Conservation (phyloP, 1,284 basidiomycete species). For the Anthracocystis panici-leucophaei region DNA sequence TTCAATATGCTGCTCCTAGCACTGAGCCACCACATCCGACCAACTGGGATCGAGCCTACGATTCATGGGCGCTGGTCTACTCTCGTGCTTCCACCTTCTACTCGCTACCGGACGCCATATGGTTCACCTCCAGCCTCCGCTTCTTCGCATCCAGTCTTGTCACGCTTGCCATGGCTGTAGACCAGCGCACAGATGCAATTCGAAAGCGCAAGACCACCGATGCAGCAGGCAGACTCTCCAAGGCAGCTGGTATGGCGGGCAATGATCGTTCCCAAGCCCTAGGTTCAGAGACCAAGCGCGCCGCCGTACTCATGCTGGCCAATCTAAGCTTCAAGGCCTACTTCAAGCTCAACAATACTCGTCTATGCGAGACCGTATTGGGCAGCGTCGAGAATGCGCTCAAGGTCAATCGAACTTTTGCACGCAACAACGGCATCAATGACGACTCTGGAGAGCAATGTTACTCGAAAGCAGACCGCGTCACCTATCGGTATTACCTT, state of each 20-base stretch:
- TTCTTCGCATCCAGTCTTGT: constrained; percentile 53
- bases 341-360: constrained; percentile 70
- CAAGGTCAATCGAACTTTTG: constrained; percentile 55
- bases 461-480: constrained; percentile 69
- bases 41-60: constrained; percentile 50
- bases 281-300: constrained; percentile 61
- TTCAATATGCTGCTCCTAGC: constrained; percentile 17
- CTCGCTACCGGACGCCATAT: constrained; percentile 65
- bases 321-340: constrained; percentile 68
- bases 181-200: constrained; percentile 36
- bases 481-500: constrained; percentile 70
- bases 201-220: constrained; percentile 64
- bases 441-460: constrained; percentile 61
- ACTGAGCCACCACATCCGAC: constrained; percentile 8
- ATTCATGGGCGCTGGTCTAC: constrained; percentile 59
- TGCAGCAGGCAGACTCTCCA: constrained; percentile 64
- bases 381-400: constrained; percentile 70
- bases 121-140: constrained; percentile 62
- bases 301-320: constrained; percentile 64
- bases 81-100: constrained; percentile 65
- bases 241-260: constrained; percentile 64
- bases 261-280: constrained; percentile 62
- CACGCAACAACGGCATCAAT: constrained; percentile 22
- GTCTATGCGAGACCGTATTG: constrained; percentile 71
- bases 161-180: constrained; percentile 38